Conservation (phyloP, 768 basidiomycete species). For the Lactarius hengduanensis region DNA sequence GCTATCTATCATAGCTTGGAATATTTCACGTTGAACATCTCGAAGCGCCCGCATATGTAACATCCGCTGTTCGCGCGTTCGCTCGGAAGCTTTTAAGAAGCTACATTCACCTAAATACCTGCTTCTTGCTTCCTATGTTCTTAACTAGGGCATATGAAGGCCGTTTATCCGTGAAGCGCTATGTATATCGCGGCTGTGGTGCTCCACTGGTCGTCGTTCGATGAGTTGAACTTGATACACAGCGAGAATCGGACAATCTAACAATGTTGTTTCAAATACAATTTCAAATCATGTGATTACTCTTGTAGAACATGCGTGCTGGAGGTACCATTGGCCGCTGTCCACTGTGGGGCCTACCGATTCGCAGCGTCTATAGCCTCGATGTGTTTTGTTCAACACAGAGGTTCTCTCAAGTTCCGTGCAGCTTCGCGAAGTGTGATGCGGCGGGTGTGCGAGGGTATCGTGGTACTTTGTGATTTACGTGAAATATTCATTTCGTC, state of each 20-base stretch:
- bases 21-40: slow-evolving; percentile 3
- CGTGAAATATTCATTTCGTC: background rate
- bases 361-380: background rate
- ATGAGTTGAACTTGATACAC: background rate
- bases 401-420: background rate
- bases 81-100: background rate
- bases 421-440: slow-evolving; percentile 20
- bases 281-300: background rate
- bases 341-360: background rate
- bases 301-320: background rate
- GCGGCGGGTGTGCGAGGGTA: background rate
- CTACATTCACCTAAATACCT: slow-evolving; percentile 6
- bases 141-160: slow-evolving; percentile 11
- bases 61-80: slow-evolving; percentile 5
- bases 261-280: background rate
- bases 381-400: background rate
- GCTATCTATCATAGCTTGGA: background rate
- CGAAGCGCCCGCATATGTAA: slow-evolving; percentile 15
- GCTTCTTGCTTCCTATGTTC: slow-evolving; percentile 12
- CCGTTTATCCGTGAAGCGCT: background rate
- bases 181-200: background rate
- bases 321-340: background rate
- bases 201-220: background rate
- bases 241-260: background rate
- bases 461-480: background rate